A percentile compares a stretch with the other conserved stretches of the same genome.
Evolutionary conservation across 371 early-diverging fungal species (phyloP).

Genomic region (Umbelopsis sp.): DNA sequence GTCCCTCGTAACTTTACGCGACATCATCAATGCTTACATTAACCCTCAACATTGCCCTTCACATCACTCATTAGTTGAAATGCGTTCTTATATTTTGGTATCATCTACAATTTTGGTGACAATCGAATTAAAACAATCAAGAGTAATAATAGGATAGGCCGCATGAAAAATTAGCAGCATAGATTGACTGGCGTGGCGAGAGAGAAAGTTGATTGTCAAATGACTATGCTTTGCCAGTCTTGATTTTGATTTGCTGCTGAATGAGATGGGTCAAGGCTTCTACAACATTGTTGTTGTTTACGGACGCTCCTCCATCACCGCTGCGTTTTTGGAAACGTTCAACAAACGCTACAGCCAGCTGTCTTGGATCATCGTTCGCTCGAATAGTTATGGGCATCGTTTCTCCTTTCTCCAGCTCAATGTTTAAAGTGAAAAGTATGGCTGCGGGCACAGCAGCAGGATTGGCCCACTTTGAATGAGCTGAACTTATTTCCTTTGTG

Average conservation of each 20-base stretch:
- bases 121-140: too few species aligned
- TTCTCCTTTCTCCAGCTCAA: slow-evolving; percentile 38
- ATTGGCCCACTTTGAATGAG: slow-evolving; percentile 21
- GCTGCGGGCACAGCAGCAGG: slow-evolving; percentile 15
- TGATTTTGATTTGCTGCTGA: slow-evolving; percentile 22
- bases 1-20: too few species aligned
- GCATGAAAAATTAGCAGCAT: too few species aligned
- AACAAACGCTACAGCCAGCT: slow-evolving; percentile 37
- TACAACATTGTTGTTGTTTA: slow-evolving; percentile 28
- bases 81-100: too few species aligned
- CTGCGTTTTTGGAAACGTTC: slow-evolving; percentile 1
- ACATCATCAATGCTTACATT: too few species aligned
- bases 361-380: slow-evolving; percentile 29
- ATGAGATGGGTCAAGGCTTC: slow-evolving; percentile 33
- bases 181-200: too few species aligned
- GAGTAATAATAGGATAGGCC: too few species aligned
- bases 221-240: slow-evolving; percentile 1
- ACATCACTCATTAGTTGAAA: too few species aligned
- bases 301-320: slow-evolving; percentile 29
- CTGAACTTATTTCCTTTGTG: not conserved
- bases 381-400: slow-evolving; percentile 38
- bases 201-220: too few species aligned
- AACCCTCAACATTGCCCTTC: too few species aligned
- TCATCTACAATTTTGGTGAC: too few species aligned
- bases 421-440: slow-evolving; percentile 36